phyloP scores from a whole-genome alignment of 176 grass and related monocot species.

The Chloris gayana region DNA sequence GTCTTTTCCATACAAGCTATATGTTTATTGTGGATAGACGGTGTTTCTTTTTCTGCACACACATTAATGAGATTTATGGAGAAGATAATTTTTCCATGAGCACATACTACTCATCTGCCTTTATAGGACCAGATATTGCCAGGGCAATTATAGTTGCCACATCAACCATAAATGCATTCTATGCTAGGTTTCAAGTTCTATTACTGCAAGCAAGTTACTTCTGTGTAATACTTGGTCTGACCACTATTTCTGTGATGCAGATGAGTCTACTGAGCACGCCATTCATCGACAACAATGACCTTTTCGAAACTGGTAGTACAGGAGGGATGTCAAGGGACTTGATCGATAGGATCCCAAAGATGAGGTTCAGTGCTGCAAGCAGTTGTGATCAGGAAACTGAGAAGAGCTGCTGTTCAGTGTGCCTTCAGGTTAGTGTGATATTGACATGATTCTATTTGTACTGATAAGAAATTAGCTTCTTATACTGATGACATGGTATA shows the following conservation, averaged over 20 bases:
- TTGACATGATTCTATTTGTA: not conserved
- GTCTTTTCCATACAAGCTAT: not conserved
- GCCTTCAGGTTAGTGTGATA: conserved; percentile 74
- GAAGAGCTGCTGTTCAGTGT: conserved; percentile 68
- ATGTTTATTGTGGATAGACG: conserved; percentile 2
- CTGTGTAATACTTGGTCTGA: conserved; percentile 24
- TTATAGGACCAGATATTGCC: conserved; percentile 25
- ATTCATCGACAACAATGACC: conserved; percentile 67
- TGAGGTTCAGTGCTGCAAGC: conserved; percentile 41
- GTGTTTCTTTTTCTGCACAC: not conserved
- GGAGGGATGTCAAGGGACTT: conserved; percentile 58
- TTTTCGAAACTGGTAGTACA: conserved; percentile 63
- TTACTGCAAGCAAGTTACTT: not conserved
- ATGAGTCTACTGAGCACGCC: conserved; percentile 65
- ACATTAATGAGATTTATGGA: not conserved
- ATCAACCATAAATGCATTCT: conserved; percentile 5
- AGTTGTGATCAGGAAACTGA: conserved; percentile 49
- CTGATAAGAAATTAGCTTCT: not conserved
- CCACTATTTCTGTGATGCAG: conserved; percentile 45
- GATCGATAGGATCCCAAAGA: conserved; percentile 60
- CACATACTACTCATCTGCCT: conserved; percentile 14
- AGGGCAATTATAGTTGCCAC: not conserved
- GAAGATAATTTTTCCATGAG: not conserved
- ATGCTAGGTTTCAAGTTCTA: not conserved
- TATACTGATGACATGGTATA: conserved; percentile 21